Conservation (phyloP, 352 stramenopile genomes). For the Globisporangium parvum region DNA sequence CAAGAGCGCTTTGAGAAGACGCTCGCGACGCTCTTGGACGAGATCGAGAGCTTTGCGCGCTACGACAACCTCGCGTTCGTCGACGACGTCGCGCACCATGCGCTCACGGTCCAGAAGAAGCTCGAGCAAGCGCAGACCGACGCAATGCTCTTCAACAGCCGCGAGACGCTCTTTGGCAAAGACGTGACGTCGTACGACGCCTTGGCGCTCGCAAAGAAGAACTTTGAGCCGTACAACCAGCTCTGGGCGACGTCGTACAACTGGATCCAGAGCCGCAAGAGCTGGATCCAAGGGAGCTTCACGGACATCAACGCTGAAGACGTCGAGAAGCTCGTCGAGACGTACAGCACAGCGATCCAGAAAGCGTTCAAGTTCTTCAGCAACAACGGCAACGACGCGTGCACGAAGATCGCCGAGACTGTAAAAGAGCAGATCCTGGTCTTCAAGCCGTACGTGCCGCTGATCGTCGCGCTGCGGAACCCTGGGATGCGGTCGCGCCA, state of each 20-base stretch:
- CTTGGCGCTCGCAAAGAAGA: slow-evolving; percentile 85
- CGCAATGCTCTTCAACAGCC: slow-evolving; percentile 89
- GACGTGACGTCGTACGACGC: slow-evolving; percentile 88
- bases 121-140: slow-evolving; percentile 89
- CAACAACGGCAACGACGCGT: slow-evolving; percentile 77
- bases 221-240: slow-evolving; percentile 92
- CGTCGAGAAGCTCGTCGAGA: slow-evolving; percentile 88
- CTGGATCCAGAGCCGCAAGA: slow-evolving; percentile 90
- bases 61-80: slow-evolving; percentile 88
- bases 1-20: slow-evolving; percentile 91
- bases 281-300: slow-evolving; percentile 91
- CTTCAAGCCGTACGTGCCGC: slow-evolving; percentile 91
- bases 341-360: slow-evolving; percentile 80
- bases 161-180: slow-evolving; percentile 87
- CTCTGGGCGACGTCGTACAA: slow-evolving; percentile 89
- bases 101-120: slow-evolving; percentile 81
- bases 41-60: slow-evolving; percentile 85
- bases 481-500: slow-evolving; percentile 92
- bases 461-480: slow-evolving; percentile 89
- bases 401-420: slow-evolving; percentile 84
- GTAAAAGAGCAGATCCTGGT: slow-evolving; percentile 91
- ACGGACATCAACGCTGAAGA: slow-evolving; percentile 88
- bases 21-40: slow-evolving; percentile 69
- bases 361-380: slow-evolving; percentile 93
- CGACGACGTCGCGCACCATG: slow-evolving; percentile 83